A percentile compares a stretch with the other conserved stretches of the same genome.
phyloP scores from a whole-genome alignment of 1,284 basidiomycete species.

The Austroboletus niveus region DNA sequence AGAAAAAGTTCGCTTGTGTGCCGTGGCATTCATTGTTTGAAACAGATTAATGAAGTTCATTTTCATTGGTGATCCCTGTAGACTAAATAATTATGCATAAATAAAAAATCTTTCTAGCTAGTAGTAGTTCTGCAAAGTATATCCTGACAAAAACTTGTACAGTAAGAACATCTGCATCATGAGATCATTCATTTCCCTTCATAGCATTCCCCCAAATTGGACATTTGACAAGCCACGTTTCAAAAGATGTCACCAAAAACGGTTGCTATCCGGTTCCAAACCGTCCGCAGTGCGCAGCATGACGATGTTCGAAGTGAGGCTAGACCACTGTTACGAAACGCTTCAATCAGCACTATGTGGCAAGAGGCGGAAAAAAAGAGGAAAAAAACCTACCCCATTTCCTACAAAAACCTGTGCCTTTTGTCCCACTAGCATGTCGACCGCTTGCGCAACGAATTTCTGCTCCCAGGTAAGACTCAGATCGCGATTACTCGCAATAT shows the following conservation, averaged over 20 bases:
- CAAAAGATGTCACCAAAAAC: slow-evolving; percentile 27
- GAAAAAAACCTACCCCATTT: slow-evolving; percentile 34
- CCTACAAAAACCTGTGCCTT: slow-evolving; percentile 45
- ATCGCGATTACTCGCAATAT: slow-evolving; percentile 35
- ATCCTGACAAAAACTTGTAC: too few species aligned
- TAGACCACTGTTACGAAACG: slow-evolving; percentile 47
- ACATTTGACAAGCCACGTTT: not conserved
- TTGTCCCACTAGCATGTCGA: slow-evolving; percentile 47
- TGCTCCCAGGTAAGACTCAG: slow-evolving; percentile 38
- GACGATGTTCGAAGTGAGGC: slow-evolving; percentile 49
- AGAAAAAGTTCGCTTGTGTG: too few species aligned
- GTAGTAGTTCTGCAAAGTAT: too few species aligned
- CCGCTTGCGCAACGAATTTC: slow-evolving; percentile 37
- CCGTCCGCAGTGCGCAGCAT: slow-evolving; percentile 43
- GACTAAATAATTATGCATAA: too few species aligned
- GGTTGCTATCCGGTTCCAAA: slow-evolving; percentile 18
- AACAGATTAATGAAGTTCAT: too few species aligned
- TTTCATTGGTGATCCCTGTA: too few species aligned
- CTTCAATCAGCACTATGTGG: not conserved
- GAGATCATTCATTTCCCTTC: too few species aligned
- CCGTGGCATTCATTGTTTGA: too few species aligned
- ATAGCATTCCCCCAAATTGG: too few species aligned
- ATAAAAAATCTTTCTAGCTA: too few species aligned
- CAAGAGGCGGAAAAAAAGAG: not conserved
- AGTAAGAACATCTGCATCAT: too few species aligned